Percentiles rank a stretch among this genome's conserved stretches.
These are phyloP conservation scores for Neoboletus magnificus DNA, from an alignment of 768 basidiomycete species.

Conservation along the genomic window DNA sequence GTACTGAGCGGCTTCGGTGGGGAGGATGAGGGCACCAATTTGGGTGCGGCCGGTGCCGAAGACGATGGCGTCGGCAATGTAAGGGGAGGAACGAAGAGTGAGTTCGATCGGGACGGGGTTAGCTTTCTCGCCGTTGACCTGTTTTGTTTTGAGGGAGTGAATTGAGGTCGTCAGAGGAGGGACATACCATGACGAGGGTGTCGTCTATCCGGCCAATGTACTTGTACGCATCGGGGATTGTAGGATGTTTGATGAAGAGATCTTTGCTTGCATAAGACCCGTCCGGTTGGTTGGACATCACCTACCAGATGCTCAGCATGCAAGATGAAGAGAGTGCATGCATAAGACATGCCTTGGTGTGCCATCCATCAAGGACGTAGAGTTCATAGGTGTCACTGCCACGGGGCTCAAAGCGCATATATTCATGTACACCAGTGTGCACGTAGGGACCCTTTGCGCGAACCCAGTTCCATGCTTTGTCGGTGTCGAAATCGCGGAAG, in stretches of 20 bases:
- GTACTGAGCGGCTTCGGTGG: slow-evolving; percentile 37
- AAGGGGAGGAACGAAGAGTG: slow-evolving; percentile 44
- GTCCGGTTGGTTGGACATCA: slow-evolving; percentile 44
- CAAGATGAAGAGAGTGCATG: neutral
- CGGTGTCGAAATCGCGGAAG: slow-evolving; percentile 42
- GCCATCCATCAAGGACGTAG: slow-evolving; percentile 50
- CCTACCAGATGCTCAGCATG: slow-evolving; percentile 6
- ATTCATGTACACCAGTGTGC: slow-evolving; percentile 23
- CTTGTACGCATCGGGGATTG: slow-evolving; percentile 39
- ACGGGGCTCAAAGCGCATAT: slow-evolving; percentile 42
- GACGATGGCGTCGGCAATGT: slow-evolving; percentile 50
- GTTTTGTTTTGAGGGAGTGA: slow-evolving; percentile 21
- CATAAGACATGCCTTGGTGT: slow-evolving; percentile 39
- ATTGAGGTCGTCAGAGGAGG: neutral
- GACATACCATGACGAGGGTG: slow-evolving; percentile 41
- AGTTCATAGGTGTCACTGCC: slow-evolving; percentile 45
- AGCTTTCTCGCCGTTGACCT: slow-evolving; percentile 50
- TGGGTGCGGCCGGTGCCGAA: slow-evolving; percentile 51
- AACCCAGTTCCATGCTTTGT: slow-evolving; percentile 58
- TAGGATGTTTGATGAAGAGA: slow-evolving; percentile 48
- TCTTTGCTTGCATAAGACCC: slow-evolving; percentile 56
- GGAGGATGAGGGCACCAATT: slow-evolving; percentile 49
- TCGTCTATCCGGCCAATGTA: slow-evolving; percentile 56
- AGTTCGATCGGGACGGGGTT: slow-evolving; percentile 56
- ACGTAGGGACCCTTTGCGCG: slow-evolving; percentile 30